Evolutionary conservation across 495 filamentous ascomycete genomes (phyloP).

Genomic region (Copromyces sp.): DNA sequence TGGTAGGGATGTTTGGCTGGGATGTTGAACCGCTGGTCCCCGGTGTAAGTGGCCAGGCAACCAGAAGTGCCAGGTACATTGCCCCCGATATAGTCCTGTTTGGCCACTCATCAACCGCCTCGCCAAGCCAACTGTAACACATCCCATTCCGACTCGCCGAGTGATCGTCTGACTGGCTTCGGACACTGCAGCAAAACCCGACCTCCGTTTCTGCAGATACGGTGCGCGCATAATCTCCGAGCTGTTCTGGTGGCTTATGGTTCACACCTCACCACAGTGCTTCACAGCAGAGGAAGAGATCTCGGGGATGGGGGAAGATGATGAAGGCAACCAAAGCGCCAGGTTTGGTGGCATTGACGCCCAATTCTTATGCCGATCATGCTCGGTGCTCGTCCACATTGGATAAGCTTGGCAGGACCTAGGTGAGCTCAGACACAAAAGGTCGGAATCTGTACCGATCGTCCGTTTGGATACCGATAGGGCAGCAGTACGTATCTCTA

Average conservation of each 20-base stretch:
- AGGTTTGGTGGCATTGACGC: neutral
- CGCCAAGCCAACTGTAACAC: neutral
- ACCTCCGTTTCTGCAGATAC: neutral
- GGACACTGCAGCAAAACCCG: neutral
- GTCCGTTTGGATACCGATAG: neutral
- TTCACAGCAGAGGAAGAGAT: neutral
- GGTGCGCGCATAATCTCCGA: neutral
- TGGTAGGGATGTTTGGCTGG: neutral
- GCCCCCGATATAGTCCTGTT: neutral
- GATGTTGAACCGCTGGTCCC: neutral
- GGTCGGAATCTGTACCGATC: neutral
- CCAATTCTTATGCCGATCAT: neutral
- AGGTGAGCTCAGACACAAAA: neutral
- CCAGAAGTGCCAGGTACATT: neutral
- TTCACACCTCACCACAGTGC: neutral
- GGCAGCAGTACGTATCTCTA: neutral
- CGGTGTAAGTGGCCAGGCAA: neutral
- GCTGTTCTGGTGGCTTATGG: neutral
- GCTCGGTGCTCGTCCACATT: neutral
- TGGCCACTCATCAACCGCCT: neutral
- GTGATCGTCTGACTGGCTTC: neutral
- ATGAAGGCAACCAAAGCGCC: neutral
- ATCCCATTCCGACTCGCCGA: neutral
- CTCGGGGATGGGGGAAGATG: neutral
- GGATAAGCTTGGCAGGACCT: neutral